phyloP scores from a whole-genome alignment of 2,329 filamentous ascomycete species.

The Alternaria gaisen region DNA sequence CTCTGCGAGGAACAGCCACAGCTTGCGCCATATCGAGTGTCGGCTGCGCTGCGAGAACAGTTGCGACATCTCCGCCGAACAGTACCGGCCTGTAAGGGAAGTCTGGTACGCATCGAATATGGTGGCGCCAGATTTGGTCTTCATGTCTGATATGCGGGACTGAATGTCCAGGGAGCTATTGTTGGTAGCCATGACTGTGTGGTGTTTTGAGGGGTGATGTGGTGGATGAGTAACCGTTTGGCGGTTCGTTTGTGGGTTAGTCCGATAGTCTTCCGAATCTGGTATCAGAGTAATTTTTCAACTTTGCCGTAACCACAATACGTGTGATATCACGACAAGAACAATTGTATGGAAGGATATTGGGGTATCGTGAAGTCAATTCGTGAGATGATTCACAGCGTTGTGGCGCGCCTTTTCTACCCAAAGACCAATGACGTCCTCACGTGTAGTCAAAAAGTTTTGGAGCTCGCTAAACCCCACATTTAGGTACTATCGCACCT shows the following conservation, averaged over 20 bases:
- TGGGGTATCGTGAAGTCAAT: neutral
- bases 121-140: conserved; percentile 28
- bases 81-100: conserved; percentile 65
- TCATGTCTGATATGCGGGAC: conserved; percentile 33
- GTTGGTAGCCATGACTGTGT: conserved; percentile 25
- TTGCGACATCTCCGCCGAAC: conserved; percentile 64
- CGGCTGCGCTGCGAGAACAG: conserved; percentile 82
- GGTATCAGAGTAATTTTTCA: neutral
- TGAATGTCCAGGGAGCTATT: conserved; percentile 34
- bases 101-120: conserved; percentile 41
- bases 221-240: neutral
- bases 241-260: conserved; percentile 9
- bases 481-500: conserved; percentile 26
- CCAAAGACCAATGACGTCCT: conserved; percentile 22
- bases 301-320: neutral
- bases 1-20: conserved; percentile 88
- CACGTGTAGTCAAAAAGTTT: conserved; percentile 38
- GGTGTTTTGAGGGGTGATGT: conserved; percentile 2
- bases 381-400: conserved; percentile 3
- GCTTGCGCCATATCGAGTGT: conserved; percentile 80
- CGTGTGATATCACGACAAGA: neutral
- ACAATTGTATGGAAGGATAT: neutral
- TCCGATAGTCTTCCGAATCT: conserved; percentile 16
- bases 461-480: conserved; percentile 40
- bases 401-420: conserved; percentile 29